phyloP scores from a whole-genome alignment of 2,329 filamentous ascomycete species.

The Colletotrichum simmondsii region DNA sequence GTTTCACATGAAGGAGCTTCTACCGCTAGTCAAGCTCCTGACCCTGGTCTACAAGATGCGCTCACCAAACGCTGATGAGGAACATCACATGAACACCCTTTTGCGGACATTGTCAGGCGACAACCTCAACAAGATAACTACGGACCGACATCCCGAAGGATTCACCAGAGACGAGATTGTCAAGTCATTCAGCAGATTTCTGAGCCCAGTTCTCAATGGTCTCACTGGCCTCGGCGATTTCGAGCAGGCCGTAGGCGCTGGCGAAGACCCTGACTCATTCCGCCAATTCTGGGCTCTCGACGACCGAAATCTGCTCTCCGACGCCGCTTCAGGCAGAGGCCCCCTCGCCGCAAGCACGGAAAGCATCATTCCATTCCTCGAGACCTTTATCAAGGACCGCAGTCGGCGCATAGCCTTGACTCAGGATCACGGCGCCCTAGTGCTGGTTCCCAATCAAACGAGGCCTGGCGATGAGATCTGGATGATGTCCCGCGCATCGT shows the following conservation, averaged over 20 bases:
- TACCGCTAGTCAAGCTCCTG: slow-evolving; percentile 47
- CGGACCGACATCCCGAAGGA: slow-evolving; percentile 20
- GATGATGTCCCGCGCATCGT: slow-evolving; percentile 20
- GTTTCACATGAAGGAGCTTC: slow-evolving; percentile 43
- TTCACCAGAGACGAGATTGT: slow-evolving; percentile 41
- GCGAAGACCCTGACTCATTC: slow-evolving; percentile 45
- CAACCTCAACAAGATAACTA: slow-evolving; percentile 30
- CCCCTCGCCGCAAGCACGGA: slow-evolving; percentile 38
- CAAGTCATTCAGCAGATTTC: slow-evolving; percentile 44
- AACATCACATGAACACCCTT: slow-evolving; percentile 47
- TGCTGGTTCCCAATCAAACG: slow-evolving; percentile 22
- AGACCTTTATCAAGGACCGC: slow-evolving; percentile 28
- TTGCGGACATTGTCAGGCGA: slow-evolving; percentile 40
- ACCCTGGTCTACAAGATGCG: slow-evolving; percentile 45
- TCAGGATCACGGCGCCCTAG: slow-evolving; percentile 30
- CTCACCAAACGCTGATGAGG: slow-evolving; percentile 38
- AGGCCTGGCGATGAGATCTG: slow-evolving; percentile 33
- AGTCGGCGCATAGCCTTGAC: slow-evolving; percentile 30
- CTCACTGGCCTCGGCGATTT: slow-evolving; percentile 47
- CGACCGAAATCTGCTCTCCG: slow-evolving; percentile 45
- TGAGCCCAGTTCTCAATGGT: slow-evolving; percentile 47
- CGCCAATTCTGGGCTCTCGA: slow-evolving; percentile 48
- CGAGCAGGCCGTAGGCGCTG: slow-evolving; percentile 44
- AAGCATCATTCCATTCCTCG: slow-evolving; percentile 38
- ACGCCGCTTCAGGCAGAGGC: slow-evolving; percentile 43